These are phyloP conservation scores for Scutellaria minor DNA, from an alignment of 257 asterid genomes.

Conservation along the genomic window DNA sequence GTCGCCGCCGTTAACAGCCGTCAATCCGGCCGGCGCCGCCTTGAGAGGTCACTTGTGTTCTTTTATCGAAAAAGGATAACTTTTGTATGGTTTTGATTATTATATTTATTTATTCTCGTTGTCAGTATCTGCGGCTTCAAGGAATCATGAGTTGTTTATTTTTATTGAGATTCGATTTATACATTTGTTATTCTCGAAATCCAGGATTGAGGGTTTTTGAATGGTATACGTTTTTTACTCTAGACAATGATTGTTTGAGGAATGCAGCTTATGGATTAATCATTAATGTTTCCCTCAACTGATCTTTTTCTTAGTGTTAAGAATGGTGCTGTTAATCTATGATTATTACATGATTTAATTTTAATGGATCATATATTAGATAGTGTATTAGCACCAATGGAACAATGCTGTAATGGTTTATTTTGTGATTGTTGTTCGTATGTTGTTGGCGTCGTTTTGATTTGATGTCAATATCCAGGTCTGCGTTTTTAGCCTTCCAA, in stretches of 20 bases:
- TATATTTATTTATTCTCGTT: neutral
- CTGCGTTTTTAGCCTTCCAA: slow-evolving; percentile 62
- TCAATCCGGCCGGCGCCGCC: slow-evolving; percentile 15
- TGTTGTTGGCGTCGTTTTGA: neutral
- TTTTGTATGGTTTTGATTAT: neutral
- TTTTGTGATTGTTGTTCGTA: slow-evolving; percentile 10
- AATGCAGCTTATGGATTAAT: slow-evolving; percentile 24
- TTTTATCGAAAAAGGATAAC: neutral
- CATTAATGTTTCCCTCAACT: neutral
- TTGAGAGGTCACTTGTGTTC: slow-evolving; percentile 21
- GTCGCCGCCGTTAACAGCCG: slow-evolving; percentile 4
- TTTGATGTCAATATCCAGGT: slow-evolving; percentile 46
- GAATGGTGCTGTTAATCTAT: neutral
- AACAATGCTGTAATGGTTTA: slow-evolving; percentile 5
- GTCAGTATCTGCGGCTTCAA: neutral
- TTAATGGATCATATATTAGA: slow-evolving; percentile 21
- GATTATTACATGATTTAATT: slow-evolving; percentile 7
- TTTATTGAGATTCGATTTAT: neutral
- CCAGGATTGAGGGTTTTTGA: neutral
- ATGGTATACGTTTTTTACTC: neutral
- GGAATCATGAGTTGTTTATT: slow-evolving; percentile 1
- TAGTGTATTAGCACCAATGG: slow-evolving; percentile 12
- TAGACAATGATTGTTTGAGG: slow-evolving; percentile 7
- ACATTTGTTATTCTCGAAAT: neutral
- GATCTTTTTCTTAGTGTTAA: neutral